Evolutionary conservation across 441 rosid species (phyloP), one percentile per base, ranked within the genome.

Genomic region (Pelargonium myrrhifolium): DNA sequence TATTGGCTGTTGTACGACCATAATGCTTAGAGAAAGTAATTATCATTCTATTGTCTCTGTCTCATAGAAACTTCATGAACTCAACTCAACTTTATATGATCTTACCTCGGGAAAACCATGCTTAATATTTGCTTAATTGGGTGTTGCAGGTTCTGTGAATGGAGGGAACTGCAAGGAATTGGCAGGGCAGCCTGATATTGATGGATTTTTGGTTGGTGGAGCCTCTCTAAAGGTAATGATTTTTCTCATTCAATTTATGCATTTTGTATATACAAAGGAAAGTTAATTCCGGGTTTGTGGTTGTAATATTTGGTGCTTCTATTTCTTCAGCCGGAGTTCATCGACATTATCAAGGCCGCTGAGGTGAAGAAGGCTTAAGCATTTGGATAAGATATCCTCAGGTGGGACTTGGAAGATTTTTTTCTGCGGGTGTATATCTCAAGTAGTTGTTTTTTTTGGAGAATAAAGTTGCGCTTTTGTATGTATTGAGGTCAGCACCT

Each of bases 191-290:
- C 79, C 87, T 0, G 88, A 88, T 70, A 79, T 88, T 15, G 94
- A 86, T 70, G 94, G 91, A 66, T 86, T 88, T 78, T 80, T 88
- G 82, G 94, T 88, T 51, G 91, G 89, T 5, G 94, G 91, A 70
- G 94, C 94, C 71, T 86, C 91, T 58, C 72, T 88, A 43, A 86
- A 88, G 94, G 89, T 86, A 67, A 37, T 24, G 51, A 12, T 60
- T 9, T 58, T 51, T 26, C 26, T 18, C 61, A 2, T 55, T 55
- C 9, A 6, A 15, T 49, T 11, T 49, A 49, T 14, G 15, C 15
- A n/a, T 49, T 12, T n/a, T 49, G 55, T 14, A 49, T n/a, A 49
- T 14, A 9, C n/a, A 43, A 43, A 9, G 3, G 51, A 43, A 9
- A 3, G n/a, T 43, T 43, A 49, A 12, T 43, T 24, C 67, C 24